Evolutionary conservation across 192 early-diverging fungal genomes (phyloP).

Genomic region (Coemansia sp.): DNA sequence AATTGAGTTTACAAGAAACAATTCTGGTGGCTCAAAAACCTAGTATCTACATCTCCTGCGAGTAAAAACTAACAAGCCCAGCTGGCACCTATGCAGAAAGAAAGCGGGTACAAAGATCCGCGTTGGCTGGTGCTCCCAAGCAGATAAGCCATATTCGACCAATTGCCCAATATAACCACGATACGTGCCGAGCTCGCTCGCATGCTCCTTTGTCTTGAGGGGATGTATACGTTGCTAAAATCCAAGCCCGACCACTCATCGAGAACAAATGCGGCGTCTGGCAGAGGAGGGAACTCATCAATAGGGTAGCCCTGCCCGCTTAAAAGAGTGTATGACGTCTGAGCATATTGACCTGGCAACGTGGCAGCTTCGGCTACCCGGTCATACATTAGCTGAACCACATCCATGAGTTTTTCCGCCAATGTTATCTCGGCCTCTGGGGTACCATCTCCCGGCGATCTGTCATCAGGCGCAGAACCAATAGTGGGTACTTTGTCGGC

Average conservation of each 20-base stretch:
- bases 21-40: neutral
- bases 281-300: neutral
- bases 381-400: neutral
- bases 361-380: neutral
- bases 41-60: neutral
- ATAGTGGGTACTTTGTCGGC: neutral
- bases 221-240: neutral
- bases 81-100: conserved; percentile 6
- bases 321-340: neutral
- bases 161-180: conserved; percentile 17
- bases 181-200: neutral
- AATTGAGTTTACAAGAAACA: too few species aligned
- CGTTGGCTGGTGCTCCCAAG: conserved; percentile 8
- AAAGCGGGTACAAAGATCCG: conserved; percentile 12
- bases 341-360: neutral
- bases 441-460: neutral
- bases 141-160: conserved; percentile 3
- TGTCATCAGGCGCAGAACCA: neutral
- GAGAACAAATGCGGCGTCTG: neutral
- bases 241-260: neutral
- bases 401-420: neutral
- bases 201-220: neutral
- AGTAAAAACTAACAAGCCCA: conserved; percentile 17
- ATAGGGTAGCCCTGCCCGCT: neutral
- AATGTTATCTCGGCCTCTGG: neutral